Base-by-base conservation (phyloP, 2,329 filamentous ascomycete genomes). In the Fusarium proliferatum region DNA sequence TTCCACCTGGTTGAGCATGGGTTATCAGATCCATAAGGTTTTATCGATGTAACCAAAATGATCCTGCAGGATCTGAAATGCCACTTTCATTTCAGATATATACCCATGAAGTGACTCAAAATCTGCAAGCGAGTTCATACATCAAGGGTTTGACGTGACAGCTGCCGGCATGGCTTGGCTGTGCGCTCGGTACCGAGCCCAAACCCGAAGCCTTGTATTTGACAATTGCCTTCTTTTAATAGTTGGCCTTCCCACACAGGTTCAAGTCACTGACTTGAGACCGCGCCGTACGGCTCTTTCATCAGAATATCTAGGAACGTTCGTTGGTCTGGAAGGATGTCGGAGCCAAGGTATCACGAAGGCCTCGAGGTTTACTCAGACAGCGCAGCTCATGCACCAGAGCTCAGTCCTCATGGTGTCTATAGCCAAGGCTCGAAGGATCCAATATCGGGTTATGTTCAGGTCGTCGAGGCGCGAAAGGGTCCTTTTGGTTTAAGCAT, bases 351-450 rank as follows among this genome's bases (percentile, higher is more conserved):
- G 5, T 36, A 46, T 23, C 45, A 62, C 5, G 66, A 69, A 43
- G 66, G 64, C 13, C 58, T 68, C 12, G 55, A 69, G 57, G 64
- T 69, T 3, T 33, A 61, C 4, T 38, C 55, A 5, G 66, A 68
- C 52, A 45, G 28, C 51, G 66, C 51, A 21, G 33, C 64, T 28
- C 39, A 63, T 26, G 66, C 66, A 9, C 66, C 64, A 16, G 66
- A 68, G 2, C 30, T 56, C 2, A 36, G 13, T 10, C 38, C 26
- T 1, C 21, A 60, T 23, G 23, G 34, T 28, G 41, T 28, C 7
- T 63, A 68, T 12, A 38, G 15, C 3, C 48, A 34, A 9, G 28
- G 43, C 8, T 48, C 36, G 0, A 68, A 62, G n/a, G 51, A 69
- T 0, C 41, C 48, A 3, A n/a, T 34, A 2, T 10, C 11, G 5